Base-by-base conservation (phyloP, 441 rosid genomes). In the Erodium chrysanthum region DNA sequence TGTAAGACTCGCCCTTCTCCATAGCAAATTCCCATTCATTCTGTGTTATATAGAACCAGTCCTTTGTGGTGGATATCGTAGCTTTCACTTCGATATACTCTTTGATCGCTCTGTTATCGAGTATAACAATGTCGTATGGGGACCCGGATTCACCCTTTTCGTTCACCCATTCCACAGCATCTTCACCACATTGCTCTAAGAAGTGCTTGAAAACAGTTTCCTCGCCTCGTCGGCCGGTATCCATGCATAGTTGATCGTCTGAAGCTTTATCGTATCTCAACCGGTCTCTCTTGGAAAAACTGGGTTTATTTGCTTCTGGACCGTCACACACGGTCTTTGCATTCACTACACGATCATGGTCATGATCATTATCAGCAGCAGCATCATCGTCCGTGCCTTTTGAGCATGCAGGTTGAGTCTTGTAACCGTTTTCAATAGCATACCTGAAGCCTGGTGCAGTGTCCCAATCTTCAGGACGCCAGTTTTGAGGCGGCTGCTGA, bases 21-120 rank as follows among this genome's bases (percentile, higher is more conserved):
- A 70, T 71, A 52, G 96, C 97, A 70, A 86, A 89, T 66, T 88
- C 88, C 96, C 96, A 94, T 76, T 94, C 97, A 68, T 93, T 88
- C 48, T 74, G 76, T 61, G 98, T 66, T 73, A 94, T 84, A 27
- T 71, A 72, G 84, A 91, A 94, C 92, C 88, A 87, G 72, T 94
- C 94, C 77, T 91, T 94, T 70, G 79, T 75, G 0, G 78, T 79
- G 27, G 88, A 88, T 46, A 54, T 82, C 2, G 98, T 91, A 8
- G 98, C 86, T 80, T 94, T 94, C 40, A 94, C 98, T 80, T 94
- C 98, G n/a, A 91, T 70, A 59, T 88, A 91, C 68, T 85, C 82
- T 33, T 63, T 72, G 54, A 27, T 33, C 68, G 74, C 78, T 76
- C 71, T 75, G 35, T 71, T 77, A 63, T 87, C 87, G 65, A 76